phyloP scores from a whole-genome alignment of 2,329 filamentous ascomycete genomes.

The Ilyonectria mors-panacis region DNA sequence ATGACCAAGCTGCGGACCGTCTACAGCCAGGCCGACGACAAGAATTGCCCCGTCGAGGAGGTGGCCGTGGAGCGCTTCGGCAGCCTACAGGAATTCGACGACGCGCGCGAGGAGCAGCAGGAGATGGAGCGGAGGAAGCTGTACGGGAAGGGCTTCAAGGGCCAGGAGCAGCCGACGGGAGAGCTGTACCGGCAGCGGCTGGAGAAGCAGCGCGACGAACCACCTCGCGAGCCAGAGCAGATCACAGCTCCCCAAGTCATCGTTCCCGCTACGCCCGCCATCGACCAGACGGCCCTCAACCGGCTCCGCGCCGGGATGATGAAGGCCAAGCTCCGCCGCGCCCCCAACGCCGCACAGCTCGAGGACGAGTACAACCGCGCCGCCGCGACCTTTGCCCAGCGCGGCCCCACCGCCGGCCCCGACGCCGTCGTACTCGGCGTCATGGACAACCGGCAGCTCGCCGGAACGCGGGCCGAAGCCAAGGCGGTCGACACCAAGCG shows the following conservation, averaged over 20 bases:
- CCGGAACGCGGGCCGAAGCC: constrained; percentile 80
- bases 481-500: constrained; percentile 84
- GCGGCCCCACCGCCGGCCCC: constrained; percentile 70
- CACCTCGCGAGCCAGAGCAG: constrained; percentile 57
- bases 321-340: constrained; percentile 90
- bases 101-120: constrained; percentile 92
- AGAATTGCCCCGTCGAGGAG: constrained; percentile 81
- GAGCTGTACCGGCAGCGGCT: constrained; percentile 87
- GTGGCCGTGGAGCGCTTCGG: constrained; percentile 88
- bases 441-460: constrained; percentile 92
- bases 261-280: constrained; percentile 52
- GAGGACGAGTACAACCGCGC: constrained; percentile 89
- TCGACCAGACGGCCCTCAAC: constrained; percentile 88
- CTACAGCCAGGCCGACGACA: constrained; percentile 84
- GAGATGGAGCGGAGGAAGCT: constrained; percentile 87
- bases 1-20: constrained; percentile 95
- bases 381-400: constrained; percentile 68
- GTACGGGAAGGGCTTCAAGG: constrained; percentile 88
- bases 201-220: constrained; percentile 64
- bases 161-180: constrained; percentile 89
- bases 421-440: constrained; percentile 80
- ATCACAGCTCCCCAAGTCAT: constrained; percentile 66
- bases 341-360: constrained; percentile 81
- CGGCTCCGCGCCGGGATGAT: constrained; percentile 93
- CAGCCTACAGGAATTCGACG: constrained; percentile 86